Evolutionary conservation across 306 rosid genomes (phyloP).

Genomic region (Dicorynia guianensis): DNA sequence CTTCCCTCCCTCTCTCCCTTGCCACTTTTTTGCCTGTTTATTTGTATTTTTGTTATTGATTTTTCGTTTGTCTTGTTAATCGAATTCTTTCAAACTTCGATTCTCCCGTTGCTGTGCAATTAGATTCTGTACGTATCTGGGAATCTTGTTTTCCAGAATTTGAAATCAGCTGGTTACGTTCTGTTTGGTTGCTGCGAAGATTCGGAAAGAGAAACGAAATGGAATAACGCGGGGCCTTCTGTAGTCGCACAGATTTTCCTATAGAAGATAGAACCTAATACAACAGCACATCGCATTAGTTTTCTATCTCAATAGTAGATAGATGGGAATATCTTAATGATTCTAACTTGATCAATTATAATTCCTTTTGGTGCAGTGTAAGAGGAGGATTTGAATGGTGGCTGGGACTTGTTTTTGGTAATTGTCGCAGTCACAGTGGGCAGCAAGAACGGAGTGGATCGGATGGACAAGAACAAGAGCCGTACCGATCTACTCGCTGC

Average conservation of each 20-base stretch:
- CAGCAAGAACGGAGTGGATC: conserved; percentile 61
- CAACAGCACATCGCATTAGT: not conserved
- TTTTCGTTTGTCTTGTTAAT: not conserved
- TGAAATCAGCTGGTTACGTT: conserved; percentile 17
- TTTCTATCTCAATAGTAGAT: not conserved
- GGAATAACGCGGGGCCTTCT: not conserved
- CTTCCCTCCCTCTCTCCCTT: not conserved
- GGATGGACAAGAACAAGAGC: conserved; percentile 89
- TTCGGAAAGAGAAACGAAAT: conserved; percentile 9
- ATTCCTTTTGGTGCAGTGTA: conserved; percentile 34
- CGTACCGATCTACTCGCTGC: conserved; percentile 98
- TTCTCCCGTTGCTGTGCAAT: not conserved
- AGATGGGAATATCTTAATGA: not conserved
- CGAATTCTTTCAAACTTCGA: not conserved
- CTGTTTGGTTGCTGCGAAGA: conserved; percentile 31
- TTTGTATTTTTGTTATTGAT: not conserved
- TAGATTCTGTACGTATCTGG: not conserved
- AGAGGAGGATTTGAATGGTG: conserved; percentile 51
- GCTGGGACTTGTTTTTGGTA: conserved; percentile 45
- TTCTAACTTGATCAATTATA: conserved; percentile 17
- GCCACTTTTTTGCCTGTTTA: not conserved
- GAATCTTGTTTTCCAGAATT: not conserved
- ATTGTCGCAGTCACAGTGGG: conserved; percentile 48
- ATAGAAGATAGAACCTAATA: not conserved
- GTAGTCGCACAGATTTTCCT: not conserved